Evolutionary conservation across 1,139 yeast species (phyloP).

Genomic region (Sugiyamaella xylanicola): DNA sequence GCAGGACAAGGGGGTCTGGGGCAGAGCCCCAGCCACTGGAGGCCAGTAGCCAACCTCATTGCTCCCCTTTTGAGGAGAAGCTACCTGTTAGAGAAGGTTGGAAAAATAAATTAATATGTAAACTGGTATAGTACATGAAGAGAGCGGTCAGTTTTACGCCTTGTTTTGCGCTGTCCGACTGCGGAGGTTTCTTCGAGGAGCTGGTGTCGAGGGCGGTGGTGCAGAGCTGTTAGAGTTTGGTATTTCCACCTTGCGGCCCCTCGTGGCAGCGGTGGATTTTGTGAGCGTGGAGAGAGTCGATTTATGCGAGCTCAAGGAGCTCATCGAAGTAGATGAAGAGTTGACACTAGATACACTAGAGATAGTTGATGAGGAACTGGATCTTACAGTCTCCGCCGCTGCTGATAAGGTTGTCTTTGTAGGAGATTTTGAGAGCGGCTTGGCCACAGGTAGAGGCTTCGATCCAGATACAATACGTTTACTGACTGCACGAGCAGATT

Average conservation of each 20-base stretch:
- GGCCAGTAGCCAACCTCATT: no score
- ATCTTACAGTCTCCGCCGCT: neutral
- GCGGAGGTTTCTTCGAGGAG: slow-evolving; percentile 17
- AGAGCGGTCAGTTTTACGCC: no score
- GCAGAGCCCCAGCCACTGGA: no score
- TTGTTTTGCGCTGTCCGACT: slow-evolving; percentile 13
- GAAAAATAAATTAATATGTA: no score
- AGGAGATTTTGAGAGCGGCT: neutral
- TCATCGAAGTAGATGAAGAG: slow-evolving; percentile 14
- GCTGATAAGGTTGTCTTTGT: neutral
- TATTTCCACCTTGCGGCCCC: slow-evolving; percentile 7
- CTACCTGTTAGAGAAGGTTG: no score
- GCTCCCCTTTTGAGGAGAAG: no score
- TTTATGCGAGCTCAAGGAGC: neutral
- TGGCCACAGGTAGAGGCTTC: slow-evolving; percentile 3
- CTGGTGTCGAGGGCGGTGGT: slow-evolving; percentile 3
- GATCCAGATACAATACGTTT: slow-evolving; percentile 11
- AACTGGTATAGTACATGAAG: neutral
- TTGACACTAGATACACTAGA: neutral
- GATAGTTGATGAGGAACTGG: neutral
- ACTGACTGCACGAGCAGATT: slow-evolving; percentile 11
- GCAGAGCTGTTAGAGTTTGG: neutral
- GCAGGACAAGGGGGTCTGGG: no score
- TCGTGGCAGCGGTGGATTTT: slow-evolving; percentile 17
- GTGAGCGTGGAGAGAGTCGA: slow-evolving; percentile 14